Evolutionary conservation across 2,329 filamentous ascomycete species (phyloP).

Genomic region (Ophiostoma quercus): DNA sequence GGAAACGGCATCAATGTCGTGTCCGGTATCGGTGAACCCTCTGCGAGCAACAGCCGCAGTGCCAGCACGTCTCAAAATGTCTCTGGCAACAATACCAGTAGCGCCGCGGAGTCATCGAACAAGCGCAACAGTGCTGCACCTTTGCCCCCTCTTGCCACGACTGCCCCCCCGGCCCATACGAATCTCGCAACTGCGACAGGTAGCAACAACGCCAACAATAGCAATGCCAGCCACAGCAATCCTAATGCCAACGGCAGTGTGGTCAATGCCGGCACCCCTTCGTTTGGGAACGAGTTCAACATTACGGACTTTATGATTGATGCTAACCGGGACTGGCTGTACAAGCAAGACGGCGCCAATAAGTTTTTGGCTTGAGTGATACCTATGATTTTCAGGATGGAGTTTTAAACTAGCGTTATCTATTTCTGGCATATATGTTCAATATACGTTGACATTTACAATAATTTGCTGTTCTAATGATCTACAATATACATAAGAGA

Average conservation of each 20-base stretch:
- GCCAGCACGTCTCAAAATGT: slow-evolving; percentile 9
- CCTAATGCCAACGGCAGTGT: slow-evolving; percentile 20
- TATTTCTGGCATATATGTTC: neutral
- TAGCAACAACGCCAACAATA: neutral
- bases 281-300: slow-evolving; percentile 59
- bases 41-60: slow-evolving; percentile 17
- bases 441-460: neutral
- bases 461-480: neutral
- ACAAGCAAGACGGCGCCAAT: slow-evolving; percentile 35
- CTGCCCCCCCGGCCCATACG: neutral
- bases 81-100: neutral
- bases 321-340: slow-evolving; percentile 69
- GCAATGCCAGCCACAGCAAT: slow-evolving; percentile 1
- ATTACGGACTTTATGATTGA: slow-evolving; percentile 75
- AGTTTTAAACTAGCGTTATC: neutral
- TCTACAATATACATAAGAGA: neutral
- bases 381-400: neutral
- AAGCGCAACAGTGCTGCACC: neutral
- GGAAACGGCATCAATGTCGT: slow-evolving; percentile 18
- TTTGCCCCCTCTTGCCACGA: neutral
- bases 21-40: slow-evolving; percentile 13
- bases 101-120: neutral
- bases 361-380: slow-evolving; percentile 19
- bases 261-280: slow-evolving; percentile 24
- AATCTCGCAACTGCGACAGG: neutral